Conservation (phyloP, 2,329 filamentous ascomycete genomes). For the Microdochium bolleyi region DNA sequence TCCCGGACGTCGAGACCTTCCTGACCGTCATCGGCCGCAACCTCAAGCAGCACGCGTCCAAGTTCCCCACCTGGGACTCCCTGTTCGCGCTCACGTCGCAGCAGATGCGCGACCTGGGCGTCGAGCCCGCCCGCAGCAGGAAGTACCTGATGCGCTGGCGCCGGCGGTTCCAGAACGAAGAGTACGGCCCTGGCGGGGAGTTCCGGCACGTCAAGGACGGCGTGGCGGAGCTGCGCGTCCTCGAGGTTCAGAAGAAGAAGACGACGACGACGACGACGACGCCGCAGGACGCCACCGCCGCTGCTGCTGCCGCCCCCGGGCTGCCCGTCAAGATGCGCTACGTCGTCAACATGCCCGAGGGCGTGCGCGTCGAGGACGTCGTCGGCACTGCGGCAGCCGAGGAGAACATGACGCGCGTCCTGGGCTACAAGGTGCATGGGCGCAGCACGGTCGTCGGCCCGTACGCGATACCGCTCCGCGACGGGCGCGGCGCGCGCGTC, state of each 20-base stretch:
- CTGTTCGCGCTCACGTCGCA: slow-evolving; percentile 74
- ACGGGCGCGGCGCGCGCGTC: slow-evolving; percentile 56
- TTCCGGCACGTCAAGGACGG: slow-evolving; percentile 55
- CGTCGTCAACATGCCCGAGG: slow-evolving; percentile 47
- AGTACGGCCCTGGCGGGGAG: slow-evolving; percentile 77
- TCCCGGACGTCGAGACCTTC: slow-evolving; percentile 80
- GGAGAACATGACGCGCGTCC: slow-evolving; percentile 42
- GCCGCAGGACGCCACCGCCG: slow-evolving; percentile 27
- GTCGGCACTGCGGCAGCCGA: slow-evolving; percentile 7
- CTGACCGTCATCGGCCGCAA: slow-evolving; percentile 85
- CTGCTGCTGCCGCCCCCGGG: background rate
- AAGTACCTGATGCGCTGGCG: slow-evolving; percentile 84
- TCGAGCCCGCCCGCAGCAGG: slow-evolving; percentile 77
- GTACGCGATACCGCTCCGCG: slow-evolving; percentile 61
- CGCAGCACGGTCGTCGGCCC: slow-evolving; percentile 67
- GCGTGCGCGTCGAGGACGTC: slow-evolving; percentile 25
- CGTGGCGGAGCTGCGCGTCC: slow-evolving; percentile 20
- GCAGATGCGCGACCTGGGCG: slow-evolving; percentile 74
- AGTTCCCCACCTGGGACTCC: slow-evolving; percentile 84
- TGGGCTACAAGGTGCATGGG: slow-evolving; percentile 60
- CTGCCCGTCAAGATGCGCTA: slow-evolving; percentile 4
- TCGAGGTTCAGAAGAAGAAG: slow-evolving; percentile 17
- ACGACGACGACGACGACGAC: slow-evolving; percentile 42
- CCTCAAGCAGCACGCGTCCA: slow-evolving; percentile 72
- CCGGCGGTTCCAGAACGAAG: slow-evolving; percentile 71